Base-by-base conservation (phyloP, 2,329 filamentous ascomycete genomes). In the Colletotrichum tabaci region DNA sequence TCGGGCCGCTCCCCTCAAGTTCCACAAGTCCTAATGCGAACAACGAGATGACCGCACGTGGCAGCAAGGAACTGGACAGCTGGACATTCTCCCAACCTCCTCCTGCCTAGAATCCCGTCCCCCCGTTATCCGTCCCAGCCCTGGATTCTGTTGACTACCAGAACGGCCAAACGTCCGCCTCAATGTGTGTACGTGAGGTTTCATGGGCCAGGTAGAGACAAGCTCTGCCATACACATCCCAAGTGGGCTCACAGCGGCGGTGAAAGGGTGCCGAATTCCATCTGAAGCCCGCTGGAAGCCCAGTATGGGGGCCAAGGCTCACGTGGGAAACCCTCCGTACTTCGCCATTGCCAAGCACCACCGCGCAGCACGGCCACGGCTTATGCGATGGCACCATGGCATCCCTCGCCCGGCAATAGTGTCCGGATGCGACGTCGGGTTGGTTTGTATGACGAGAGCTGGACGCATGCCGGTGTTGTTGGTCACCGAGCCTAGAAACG, bases 21-120 rank as follows among this genome's bases (percentile, higher is more conserved):
- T 18, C 35, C 49, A 30, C 26, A 38, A 42, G 21, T 53, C 49
- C 47, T 44, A 35, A 21, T 21, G n/a, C 16, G 21, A 26, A 9
- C 16, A 18, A 15, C 23, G 23, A 53, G n/a, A 30, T 46, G 52
- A 12, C 52, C n/a, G 38, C 64, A 53, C 64, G 57, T 66, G 64
- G 47, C 47, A 21, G 47, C 64, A 61, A 38, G 44, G 55, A 47
- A 30, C 15, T n/a, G n/a, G 52, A 23, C 35, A 8, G 15, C 10
- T 57, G n/a, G 52, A 23, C 35, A 8, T 26, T 6, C 47, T 9
- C 38, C 21, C 18, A 44, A n/a, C 35, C 26, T 61, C 23, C 21
- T 42, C 60, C 35, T 42, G 46, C 13, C n/a, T 4, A 40, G 46
- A 7, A 23, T 42, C 12, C 12, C 40, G 13, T 47, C 8, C 18